Conservation (phyloP, 352 stramenopile genomes). For the Lagenidium sp. region DNA sequence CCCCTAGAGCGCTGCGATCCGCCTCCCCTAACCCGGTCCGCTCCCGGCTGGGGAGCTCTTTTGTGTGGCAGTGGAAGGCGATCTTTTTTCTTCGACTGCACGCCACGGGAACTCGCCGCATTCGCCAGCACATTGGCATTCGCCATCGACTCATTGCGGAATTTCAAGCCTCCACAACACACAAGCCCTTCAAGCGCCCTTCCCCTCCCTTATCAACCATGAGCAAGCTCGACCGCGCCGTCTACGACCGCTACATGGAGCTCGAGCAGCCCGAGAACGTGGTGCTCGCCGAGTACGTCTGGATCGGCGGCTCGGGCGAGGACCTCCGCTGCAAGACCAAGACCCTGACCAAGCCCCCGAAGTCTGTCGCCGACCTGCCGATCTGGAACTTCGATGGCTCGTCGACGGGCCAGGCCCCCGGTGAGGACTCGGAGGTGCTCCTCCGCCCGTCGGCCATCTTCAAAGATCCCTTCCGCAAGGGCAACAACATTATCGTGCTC, state of each 20-base stretch:
- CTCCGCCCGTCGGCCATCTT: constrained; percentile 91
- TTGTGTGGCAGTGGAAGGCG: constrained; percentile 1
- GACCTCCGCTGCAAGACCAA: constrained; percentile 93
- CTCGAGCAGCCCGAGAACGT: constrained; percentile 33
- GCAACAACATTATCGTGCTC: constrained; percentile 95
- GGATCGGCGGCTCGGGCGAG: constrained; percentile 91
- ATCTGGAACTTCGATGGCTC: constrained; percentile 98
- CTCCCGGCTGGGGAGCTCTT: too few species aligned
- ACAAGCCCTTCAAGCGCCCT: neutral
- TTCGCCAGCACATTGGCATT: neutral
- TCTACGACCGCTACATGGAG: constrained; percentile 77
- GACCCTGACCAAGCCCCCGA: constrained; percentile 72
- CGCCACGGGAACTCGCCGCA: too few species aligned
- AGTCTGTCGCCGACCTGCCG: constrained; percentile 76
- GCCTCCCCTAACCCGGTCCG: neutral
- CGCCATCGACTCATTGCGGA: constrained; percentile 18
- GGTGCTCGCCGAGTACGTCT: constrained; percentile 92
- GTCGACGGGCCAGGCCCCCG: constrained; percentile 94
- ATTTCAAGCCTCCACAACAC: constrained; percentile 15
- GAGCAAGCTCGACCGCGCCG: constrained; percentile 74
- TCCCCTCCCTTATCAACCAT: constrained; percentile 22
- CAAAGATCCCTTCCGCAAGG: constrained; percentile 93
- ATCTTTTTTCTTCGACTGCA: too few species aligned
- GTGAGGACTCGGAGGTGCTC: constrained; percentile 96
- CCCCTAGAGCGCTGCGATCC: too few species aligned